These are phyloP conservation scores for Periconia macrospinosa DNA, from an alignment of 2,329 filamentous ascomycete species.

Conservation along the genomic window DNA sequence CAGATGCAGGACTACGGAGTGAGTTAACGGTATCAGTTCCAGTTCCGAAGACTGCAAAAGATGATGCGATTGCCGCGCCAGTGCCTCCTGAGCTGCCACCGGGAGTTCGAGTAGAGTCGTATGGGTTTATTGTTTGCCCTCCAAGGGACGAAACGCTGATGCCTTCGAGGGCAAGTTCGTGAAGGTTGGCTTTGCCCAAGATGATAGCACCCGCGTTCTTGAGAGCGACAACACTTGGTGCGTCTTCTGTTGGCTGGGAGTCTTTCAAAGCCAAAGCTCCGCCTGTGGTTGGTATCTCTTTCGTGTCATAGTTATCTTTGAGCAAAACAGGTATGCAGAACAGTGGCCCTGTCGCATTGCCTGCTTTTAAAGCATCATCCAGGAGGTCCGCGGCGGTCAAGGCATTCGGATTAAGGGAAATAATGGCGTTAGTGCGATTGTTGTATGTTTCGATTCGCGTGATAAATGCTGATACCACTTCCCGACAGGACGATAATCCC, in stretches of 20 bases:
- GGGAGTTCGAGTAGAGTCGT: conserved; percentile 66
- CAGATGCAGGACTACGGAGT: conserved; percentile 61
- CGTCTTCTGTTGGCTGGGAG: conserved; percentile 53
- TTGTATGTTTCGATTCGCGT: conserved; percentile 61
- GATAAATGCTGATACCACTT: conserved; percentile 59
- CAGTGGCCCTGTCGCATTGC: conserved; percentile 55
- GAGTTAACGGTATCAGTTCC: conserved; percentile 67
- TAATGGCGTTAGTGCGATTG: conserved; percentile 59
- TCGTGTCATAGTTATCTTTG: conserved; percentile 66
- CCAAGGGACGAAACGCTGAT: conserved; percentile 64
- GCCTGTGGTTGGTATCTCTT: conserved; percentile 60
- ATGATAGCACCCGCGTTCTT: conserved; percentile 57
- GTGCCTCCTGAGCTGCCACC: conserved; percentile 67
- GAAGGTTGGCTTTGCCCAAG: conserved; percentile 61
- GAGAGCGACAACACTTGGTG: conserved; percentile 54
- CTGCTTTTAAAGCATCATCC: conserved; percentile 50
- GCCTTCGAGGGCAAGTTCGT: conserved; percentile 67
- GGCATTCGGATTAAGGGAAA: conserved; percentile 55
- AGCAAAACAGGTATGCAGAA: conserved; percentile 65
- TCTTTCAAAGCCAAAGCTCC: conserved; percentile 54
- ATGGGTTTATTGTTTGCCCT: conserved; percentile 68
- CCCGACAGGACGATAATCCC: conserved; percentile 56
- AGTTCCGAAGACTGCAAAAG: conserved; percentile 60
- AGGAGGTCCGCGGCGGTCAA: conserved; percentile 53
- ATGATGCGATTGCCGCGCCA: conserved; percentile 61